Conservation (phyloP, 805 yeast species). For the Wickerhamomyces chambardii region DNA sequence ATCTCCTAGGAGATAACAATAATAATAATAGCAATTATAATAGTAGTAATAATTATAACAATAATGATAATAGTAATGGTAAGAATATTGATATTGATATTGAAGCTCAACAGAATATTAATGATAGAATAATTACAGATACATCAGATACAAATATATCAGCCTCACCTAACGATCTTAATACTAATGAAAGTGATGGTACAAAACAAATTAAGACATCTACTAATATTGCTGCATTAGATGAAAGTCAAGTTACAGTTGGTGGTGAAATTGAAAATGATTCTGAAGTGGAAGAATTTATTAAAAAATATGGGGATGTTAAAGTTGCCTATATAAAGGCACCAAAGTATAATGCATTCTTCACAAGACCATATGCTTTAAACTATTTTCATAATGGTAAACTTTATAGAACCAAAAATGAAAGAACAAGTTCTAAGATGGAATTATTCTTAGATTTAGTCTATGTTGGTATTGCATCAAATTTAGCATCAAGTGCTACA, state of each 20-base stretch:
- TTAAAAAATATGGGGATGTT: slow-evolving; percentile 39
- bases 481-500: slow-evolving; percentile 44
- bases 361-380: slow-evolving; percentile 47
- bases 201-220: not conserved
- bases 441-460: slow-evolving; percentile 56
- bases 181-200: too few species aligned
- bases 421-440: slow-evolving; percentile 39
- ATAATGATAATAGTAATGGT: too few species aligned
- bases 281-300: slow-evolving; percentile 24
- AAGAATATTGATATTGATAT: too few species aligned
- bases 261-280: not conserved
- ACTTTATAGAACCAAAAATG: slow-evolving; percentile 45
- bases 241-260: too few species aligned
- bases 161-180: too few species aligned
- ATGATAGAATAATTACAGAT: too few species aligned
- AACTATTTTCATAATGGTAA: slow-evolving; percentile 52
- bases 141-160: too few species aligned
- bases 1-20: too few species aligned
- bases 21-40: too few species aligned
- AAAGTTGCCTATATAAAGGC: slow-evolving; percentile 34
- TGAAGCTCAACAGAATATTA: too few species aligned
- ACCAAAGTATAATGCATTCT: slow-evolving; percentile 24
- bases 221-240: too few species aligned
- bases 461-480: slow-evolving; percentile 57
- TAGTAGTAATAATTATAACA: too few species aligned